phyloP scores from a whole-genome alignment of 768 basidiomycete species.

The Lactifluus volemus region DNA sequence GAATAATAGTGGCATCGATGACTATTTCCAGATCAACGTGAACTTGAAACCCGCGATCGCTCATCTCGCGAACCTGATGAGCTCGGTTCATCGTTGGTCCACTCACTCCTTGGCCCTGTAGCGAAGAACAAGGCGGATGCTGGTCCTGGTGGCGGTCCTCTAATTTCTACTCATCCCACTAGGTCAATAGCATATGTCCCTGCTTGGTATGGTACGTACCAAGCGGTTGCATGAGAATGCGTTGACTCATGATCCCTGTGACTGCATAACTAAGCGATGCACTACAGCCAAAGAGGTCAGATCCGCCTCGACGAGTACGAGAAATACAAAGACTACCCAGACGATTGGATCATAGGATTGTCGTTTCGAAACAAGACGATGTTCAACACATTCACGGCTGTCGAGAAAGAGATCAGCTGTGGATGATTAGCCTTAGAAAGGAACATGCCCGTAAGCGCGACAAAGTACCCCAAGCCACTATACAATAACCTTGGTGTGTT shows the following conservation, averaged over 20 bases:
- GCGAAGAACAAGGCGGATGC: neutral
- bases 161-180: constrained; percentile 16
- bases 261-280: constrained; percentile 27
- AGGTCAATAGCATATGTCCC: too few species aligned
- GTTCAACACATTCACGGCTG: constrained; percentile 24
- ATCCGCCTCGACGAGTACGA: neutral
- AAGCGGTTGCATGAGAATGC: constrained; percentile 28
- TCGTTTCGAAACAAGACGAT: constrained; percentile 23
- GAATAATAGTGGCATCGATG: neutral
- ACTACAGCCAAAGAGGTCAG: constrained; percentile 12
- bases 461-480: constrained; percentile 57
- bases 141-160: neutral
- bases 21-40: constrained; percentile 3
- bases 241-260: constrained; percentile 31
- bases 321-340: neutral
- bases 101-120: neutral
- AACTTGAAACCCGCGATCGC: constrained; percentile 15
- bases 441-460: constrained; percentile 38
- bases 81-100: neutral
- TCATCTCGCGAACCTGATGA: neutral
- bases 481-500: constrained; percentile 49
- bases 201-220: constrained; percentile 18
- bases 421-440: neutral
- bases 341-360: constrained; percentile 19
- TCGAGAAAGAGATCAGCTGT: neutral